Conservation (phyloP, 73 alveolate species). For the Stentor roeselii region DNA sequence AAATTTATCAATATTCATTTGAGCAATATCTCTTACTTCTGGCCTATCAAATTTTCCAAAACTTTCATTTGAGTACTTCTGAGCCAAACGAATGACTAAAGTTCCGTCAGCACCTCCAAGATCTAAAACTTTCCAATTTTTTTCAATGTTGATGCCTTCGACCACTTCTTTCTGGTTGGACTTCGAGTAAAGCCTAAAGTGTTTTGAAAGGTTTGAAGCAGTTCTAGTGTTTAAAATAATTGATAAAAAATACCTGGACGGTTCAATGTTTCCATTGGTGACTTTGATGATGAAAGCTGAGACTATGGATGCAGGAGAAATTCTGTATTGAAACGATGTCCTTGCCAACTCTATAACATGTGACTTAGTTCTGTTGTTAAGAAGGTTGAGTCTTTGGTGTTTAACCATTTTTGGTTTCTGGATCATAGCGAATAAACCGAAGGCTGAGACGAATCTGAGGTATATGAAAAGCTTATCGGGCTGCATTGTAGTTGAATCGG, state of each 20-base stretch:
- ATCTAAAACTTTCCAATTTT: neutral
- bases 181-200: neutral
- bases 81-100: neutral
- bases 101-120: neutral
- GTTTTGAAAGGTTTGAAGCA: neutral
- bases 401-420: neutral
- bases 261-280: neutral
- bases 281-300: neutral
- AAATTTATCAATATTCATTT: neutral
- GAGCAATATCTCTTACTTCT: neutral
- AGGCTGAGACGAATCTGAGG: neutral
- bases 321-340: neutral
- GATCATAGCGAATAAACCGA: neutral
- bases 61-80: neutral
- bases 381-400: neutral
- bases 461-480: neutral
- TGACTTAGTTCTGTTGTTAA: neutral
- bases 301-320: neutral
- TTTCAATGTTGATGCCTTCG: neutral
- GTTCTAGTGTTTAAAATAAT: neutral
- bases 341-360: neutral
- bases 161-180: neutral
- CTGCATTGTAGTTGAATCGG: neutral
- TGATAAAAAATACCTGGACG: neutral
- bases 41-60: neutral